phyloP scores from a whole-genome alignment of 176 grass and related monocot species.

The Rhynchospora pubera region DNA sequence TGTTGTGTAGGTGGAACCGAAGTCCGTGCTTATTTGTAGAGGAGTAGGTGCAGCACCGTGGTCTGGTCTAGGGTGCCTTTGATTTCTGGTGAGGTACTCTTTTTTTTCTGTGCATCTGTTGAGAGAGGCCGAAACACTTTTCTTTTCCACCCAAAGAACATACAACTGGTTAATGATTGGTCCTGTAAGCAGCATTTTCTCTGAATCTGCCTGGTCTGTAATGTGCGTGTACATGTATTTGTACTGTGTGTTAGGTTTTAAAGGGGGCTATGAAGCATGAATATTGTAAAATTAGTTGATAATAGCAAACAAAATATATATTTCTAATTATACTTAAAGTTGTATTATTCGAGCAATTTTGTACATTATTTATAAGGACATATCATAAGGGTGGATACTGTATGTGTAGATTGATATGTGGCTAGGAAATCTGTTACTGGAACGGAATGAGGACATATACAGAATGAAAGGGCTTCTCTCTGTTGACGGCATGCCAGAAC shows the following conservation, averaged over 20 bases:
- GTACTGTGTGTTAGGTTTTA: not conserved
- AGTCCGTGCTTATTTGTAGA: too few species aligned
- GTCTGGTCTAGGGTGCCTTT: too few species aligned
- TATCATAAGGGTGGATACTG: not conserved
- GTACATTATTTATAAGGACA: not conserved
- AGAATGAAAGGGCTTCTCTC: constrained; percentile 92
- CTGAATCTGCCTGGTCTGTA: not conserved
- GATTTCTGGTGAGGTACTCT: too few species aligned
- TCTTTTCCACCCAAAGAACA: too few species aligned
- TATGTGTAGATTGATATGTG: constrained; percentile 77
- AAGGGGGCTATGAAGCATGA: not conserved
- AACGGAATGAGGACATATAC: constrained; percentile 87
- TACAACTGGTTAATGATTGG: too few species aligned
- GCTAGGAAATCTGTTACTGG: constrained; percentile 81
- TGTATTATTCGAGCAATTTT: not conserved
- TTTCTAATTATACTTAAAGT: not conserved
- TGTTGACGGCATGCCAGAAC: constrained; percentile 88
- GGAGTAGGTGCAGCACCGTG: too few species aligned
- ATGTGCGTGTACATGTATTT: not conserved
- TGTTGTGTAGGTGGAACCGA: too few species aligned
- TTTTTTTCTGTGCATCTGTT: too few species aligned
- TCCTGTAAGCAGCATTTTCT: not conserved
- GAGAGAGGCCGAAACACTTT: too few species aligned
- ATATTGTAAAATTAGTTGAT: constrained; percentile 19
- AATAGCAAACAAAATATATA: not conserved